Evolutionary conservation across 2,329 filamentous ascomycete species (phyloP), one percentile per base, ranked within the genome.

Genomic region (Ploettnerulaceae sp.): DNA sequence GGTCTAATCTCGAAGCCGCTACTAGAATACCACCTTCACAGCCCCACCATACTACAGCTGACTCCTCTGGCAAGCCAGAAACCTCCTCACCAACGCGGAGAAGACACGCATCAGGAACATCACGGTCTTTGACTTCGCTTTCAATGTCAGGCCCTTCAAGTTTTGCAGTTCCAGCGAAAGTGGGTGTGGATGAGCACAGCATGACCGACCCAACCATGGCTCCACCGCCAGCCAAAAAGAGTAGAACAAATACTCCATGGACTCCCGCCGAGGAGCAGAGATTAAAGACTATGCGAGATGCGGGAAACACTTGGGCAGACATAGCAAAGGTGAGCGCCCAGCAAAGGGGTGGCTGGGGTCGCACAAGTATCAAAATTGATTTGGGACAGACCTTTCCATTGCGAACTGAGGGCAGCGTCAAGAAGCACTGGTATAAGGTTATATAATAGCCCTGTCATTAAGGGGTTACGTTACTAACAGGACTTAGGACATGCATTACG

Each of bases 361-460:
- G 31, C 48, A 51, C 45, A 32, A 36, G 42, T 20, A 48, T 58
- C 59, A 34, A 65, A 32, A 48, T 51, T 57, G 38, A 57, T 21
- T 14, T 7, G 42, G 24, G 29, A 29, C 56, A 94, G 87, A 90
- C 86, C 2, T 98, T 98, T 65, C 91, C 93, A 8, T 83, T 81
- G 18, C 79, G 93, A 61, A 98, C 93, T 32, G 93, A 98, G 70
- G 93, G 93, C 6, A 96, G 90, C 62, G 93, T 98, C 17, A 98
- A 97, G 76, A 98, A 97, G 71, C 93, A 98, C 67, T 98, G 93
- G 91, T 97, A 98, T 69, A 97, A 97, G 77, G 88, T 89, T 72
- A 35, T 7, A 14, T 12, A 15, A 7, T 14, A 3, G 2, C 4
- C n/a, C 14, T 33, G 9, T 33, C n/a, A 33, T 17, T 15, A 8